These are phyloP conservation scores for Candida suzukii DNA, from an alignment of 805 yeast genomes.

Conservation along the genomic window DNA sequence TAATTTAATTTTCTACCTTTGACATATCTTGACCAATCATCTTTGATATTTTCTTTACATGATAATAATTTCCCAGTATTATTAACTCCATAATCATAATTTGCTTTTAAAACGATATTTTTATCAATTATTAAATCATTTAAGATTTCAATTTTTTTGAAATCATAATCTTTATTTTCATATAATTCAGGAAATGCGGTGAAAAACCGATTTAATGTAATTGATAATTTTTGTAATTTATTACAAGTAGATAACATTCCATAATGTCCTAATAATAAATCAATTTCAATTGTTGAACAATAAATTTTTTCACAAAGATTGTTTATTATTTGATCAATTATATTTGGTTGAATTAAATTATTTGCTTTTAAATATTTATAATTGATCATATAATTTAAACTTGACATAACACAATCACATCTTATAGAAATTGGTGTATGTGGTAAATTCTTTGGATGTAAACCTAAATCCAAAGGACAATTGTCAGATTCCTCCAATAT, in stretches of 20 bases:
- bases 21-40: constrained; percentile 18
- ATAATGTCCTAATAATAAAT: constrained; percentile 31
- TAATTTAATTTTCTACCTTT: constrained; percentile 11
- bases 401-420: constrained; percentile 38
- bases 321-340: constrained; percentile 8
- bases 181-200: constrained; percentile 10
- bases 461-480: constrained; percentile 8
- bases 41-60: constrained; percentile 17
- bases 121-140: too few relatives aligned
- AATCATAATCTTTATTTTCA: constrained; percentile 8
- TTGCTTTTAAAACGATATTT: neutral
- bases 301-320: constrained; percentile 29
- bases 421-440: constrained; percentile 33
- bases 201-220: constrained; percentile 32
- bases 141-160: neutral
- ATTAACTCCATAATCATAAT: too few relatives aligned
- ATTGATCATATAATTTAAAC: constrained; percentile 30
- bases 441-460: constrained; percentile 22
- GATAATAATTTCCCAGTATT: constrained; percentile 10
- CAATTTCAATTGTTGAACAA: constrained; percentile 31
- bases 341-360: constrained; percentile 4
- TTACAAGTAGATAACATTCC: constrained; percentile 36
- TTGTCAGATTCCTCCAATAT: neutral
- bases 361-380: constrained; percentile 7
- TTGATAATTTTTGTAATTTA: constrained; percentile 30